Evolutionary conservation across 768 basidiomycete genomes (phyloP), one percentile per base, ranked within the genome.

Genomic region (Rhodotorula diobovata): DNA sequence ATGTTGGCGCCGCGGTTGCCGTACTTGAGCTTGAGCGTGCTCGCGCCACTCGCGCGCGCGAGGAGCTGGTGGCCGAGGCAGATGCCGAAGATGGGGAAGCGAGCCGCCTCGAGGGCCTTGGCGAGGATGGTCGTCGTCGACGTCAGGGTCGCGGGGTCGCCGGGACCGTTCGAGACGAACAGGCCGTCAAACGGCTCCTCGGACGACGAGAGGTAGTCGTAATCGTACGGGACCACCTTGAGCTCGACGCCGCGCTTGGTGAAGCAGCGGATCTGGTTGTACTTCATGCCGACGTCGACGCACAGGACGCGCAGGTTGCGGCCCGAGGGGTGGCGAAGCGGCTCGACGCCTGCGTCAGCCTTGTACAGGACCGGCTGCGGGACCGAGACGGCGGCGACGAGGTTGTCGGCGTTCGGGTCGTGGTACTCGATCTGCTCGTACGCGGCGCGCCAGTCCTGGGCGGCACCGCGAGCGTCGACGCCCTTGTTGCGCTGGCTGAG

Each of bases 241-340:
- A 98, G 84, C 80, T 98, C 92, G 46, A 97, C 87, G 60, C 96
- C 96, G 45, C 96, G 89, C 48, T 87, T 84, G 54, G 86, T 87
- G 82, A 99, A 97, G 83, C 96, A 99, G 45, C 96, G 86, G 76
- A 98, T 93, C 81, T 99, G 96, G 81, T 98, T 98, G 84, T 90
- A 96, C 82, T 99, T 99, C 91, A 98, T 98, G n/a, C 96, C 96
- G 61, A 98, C 95, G 80, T 99, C 96, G 68, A 98, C 82, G 11
- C 92, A 93, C 25, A 99, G 78, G 39, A 99, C 86, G 70, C 96
- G 89, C 41, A 98, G 79, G 1, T 86, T 82, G 61, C 93, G 87
- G 41, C 90, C 91, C 2, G 87, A 88, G 79, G 67, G 80, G 79
- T 61, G 82, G 80, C 50, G 58, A 48, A 75, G 67, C 1, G 76